phyloP scores from a whole-genome alignment of 2,329 filamentous ascomycete genomes.

The Allantophomopsis cytisporea region DNA sequence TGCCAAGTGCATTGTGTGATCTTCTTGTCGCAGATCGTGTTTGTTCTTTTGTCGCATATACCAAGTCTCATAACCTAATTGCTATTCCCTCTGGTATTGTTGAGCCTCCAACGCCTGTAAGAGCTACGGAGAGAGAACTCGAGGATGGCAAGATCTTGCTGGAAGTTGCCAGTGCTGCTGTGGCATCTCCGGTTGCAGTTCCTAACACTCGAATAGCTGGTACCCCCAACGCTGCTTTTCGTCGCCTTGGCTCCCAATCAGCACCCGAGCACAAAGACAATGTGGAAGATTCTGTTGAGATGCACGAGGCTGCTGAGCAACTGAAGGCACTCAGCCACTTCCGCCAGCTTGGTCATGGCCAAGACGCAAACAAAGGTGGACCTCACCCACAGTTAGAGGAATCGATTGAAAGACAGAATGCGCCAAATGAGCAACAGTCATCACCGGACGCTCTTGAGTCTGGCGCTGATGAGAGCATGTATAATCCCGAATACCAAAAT shows the following conservation, averaged over 20 bases:
- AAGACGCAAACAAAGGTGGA: slow-evolving; percentile 14
- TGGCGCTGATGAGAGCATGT: slow-evolving; percentile 24
- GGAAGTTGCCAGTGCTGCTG: slow-evolving; percentile 21
- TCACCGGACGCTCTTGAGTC: slow-evolving; percentile 24
- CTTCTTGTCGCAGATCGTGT: slow-evolving; percentile 53
- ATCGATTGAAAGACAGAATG: slow-evolving; percentile 16
- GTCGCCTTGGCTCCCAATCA: slow-evolving; percentile 1
- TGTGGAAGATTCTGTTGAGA: slow-evolving; percentile 51
- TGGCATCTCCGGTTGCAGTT: slow-evolving; percentile 14
- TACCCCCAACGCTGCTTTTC: background rate
- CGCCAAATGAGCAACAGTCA: slow-evolving; percentile 26
- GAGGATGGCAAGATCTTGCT: slow-evolving; percentile 44
- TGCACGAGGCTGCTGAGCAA: slow-evolving; percentile 55
- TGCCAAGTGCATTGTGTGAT: slow-evolving; percentile 50
- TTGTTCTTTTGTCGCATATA: slow-evolving; percentile 50
- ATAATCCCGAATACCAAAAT: slow-evolving; percentile 19
- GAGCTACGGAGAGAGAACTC: slow-evolving; percentile 34
- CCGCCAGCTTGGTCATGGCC: slow-evolving; percentile 37
- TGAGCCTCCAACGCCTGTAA: slow-evolving; percentile 16
- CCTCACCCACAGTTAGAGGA: slow-evolving; percentile 17
- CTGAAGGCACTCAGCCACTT: slow-evolving; percentile 52
- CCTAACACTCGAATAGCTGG: slow-evolving; percentile 1
- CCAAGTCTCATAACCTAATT: slow-evolving; percentile 55
- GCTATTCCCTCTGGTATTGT: slow-evolving; percentile 35
- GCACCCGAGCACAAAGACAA: slow-evolving; percentile 27